Conservation (phyloP, 345 rosid species). For the Syzygium oleosum region DNA sequence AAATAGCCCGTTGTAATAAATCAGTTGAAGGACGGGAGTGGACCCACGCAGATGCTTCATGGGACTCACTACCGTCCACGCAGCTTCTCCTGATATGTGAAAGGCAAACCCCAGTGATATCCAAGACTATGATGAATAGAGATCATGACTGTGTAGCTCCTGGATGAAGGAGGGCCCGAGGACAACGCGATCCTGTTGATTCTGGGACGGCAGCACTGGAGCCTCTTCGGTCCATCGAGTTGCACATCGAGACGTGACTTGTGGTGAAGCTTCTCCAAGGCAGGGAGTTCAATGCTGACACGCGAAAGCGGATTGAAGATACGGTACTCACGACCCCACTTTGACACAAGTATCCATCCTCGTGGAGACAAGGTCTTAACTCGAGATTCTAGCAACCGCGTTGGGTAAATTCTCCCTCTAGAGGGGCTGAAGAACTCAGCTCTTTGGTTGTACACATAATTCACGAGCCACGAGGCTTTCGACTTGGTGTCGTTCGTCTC, state of each 20-base stretch:
- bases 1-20: background rate
- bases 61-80: background rate
- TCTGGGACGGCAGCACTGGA: background rate
- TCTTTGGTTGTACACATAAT: background rate
- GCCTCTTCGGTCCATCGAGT: background rate
- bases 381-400: background rate
- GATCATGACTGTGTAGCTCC: background rate
- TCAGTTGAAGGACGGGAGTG: background rate
- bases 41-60: background rate
- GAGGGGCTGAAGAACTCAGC: background rate
- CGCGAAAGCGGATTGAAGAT: background rate
- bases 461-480: background rate
- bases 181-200: background rate
- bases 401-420: background rate
- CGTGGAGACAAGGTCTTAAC: background rate
- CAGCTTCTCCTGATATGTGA: background rate
- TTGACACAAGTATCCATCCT: background rate
- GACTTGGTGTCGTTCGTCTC: background rate
- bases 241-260: background rate
- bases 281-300: background rate
- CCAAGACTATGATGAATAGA: background rate
- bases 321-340: background rate
- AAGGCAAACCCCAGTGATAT: background rate
- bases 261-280: background rate
- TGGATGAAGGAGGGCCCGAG: background rate